Conservation (phyloP, 441 rosid species). For the Populus trichocarpa region DNA sequence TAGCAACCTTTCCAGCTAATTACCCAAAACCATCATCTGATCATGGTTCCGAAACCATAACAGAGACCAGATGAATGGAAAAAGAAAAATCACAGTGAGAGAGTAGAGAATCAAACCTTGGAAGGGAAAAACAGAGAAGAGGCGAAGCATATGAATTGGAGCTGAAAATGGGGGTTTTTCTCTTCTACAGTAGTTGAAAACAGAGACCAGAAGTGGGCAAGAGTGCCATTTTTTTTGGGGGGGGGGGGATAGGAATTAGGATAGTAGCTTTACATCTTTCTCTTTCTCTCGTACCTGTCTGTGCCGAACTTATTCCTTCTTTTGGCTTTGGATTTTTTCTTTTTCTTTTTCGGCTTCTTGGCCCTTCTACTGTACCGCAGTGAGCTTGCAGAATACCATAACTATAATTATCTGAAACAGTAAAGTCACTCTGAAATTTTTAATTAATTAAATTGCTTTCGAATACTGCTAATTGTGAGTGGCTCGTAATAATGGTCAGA, state of each 20-base stretch:
- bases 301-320: neutral
- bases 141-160: neutral
- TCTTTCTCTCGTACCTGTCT: neutral
- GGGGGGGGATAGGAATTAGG: neutral
- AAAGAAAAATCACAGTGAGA: neutral
- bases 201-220: neutral
- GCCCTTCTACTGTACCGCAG: constrained; percentile 11
- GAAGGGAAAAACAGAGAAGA: too few relatives aligned
- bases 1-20: neutral
- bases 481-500: too few relatives aligned
- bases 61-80: neutral
- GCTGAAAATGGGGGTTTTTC: neutral
- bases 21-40: constrained; percentile 5
- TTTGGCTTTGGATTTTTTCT: neutral
- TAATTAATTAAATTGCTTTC: too few relatives aligned
- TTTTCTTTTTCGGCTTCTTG: constrained; percentile 9
- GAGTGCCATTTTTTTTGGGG: neutral
- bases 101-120: neutral
- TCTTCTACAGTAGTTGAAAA: neutral
- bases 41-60: neutral
- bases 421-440: neutral
- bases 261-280: neutral
- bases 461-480: too few relatives aligned
- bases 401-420: constrained; percentile 4
- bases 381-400: neutral